phyloP scores from a whole-genome alignment of 2,329 filamentous ascomycete genomes.

The Didymella segeticola region DNA sequence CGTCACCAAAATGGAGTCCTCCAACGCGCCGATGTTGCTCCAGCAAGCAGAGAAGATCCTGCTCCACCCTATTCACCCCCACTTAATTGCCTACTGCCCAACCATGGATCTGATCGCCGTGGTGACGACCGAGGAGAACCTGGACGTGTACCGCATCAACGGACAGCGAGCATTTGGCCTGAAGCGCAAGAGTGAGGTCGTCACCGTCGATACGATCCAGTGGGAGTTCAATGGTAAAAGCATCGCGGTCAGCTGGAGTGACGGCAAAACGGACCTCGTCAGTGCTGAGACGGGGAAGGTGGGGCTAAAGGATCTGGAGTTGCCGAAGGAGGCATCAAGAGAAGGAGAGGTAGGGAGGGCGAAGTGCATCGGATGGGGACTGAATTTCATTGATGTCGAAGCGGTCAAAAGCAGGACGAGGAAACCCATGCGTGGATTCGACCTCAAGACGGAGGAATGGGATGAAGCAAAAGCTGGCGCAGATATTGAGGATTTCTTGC shows the following conservation, averaged over 20 bases:
- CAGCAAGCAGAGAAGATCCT: constrained; percentile 53
- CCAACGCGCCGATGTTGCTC: constrained; percentile 30
- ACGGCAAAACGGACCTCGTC: constrained; percentile 78
- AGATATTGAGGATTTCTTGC: constrained; percentile 50
- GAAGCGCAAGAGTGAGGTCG: constrained; percentile 48
- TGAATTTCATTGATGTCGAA: constrained; percentile 61
- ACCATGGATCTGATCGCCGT: constrained; percentile 84
- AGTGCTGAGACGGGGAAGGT: constrained; percentile 82
- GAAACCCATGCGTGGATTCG: constrained; percentile 21
- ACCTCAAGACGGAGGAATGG: constrained; percentile 42
- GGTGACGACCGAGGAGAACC: constrained; percentile 69
- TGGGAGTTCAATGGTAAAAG: constrained; percentile 68
- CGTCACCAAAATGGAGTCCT: constrained; percentile 2
- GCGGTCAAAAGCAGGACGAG: constrained; percentile 52
- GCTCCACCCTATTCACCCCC: constrained; percentile 58
- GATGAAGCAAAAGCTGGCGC: constrained; percentile 43
- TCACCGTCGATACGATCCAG: constrained; percentile 47
- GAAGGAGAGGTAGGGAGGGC: constrained; percentile 31
- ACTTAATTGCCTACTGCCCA: constrained; percentile 77
- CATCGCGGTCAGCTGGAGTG: constrained; percentile 83
- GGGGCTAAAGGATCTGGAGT: constrained; percentile 65
- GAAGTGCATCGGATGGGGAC: constrained; percentile 61
- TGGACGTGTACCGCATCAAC: constrained; percentile 80
- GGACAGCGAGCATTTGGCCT: constrained; percentile 71
- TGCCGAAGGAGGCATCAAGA: constrained; percentile 15